Conservation (phyloP, 371 early-diverging fungal genomes). For the Nematocida sp. region DNA sequence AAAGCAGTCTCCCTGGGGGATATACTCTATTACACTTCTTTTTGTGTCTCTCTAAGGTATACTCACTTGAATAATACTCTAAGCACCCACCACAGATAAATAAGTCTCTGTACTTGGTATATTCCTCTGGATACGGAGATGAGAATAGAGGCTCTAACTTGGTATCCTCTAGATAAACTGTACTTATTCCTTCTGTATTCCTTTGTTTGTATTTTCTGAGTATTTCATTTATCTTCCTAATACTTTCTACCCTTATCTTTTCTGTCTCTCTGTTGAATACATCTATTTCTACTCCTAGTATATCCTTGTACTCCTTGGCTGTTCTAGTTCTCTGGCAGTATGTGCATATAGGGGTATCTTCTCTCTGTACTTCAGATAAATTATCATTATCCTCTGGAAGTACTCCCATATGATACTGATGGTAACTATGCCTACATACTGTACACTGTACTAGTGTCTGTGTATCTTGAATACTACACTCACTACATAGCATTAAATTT, state of each 20-base stretch:
- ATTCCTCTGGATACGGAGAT: conserved; percentile 45
- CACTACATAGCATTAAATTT: conserved; percentile 52
- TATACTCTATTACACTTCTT: conserved; percentile 33
- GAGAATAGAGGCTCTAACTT: conserved; percentile 26
- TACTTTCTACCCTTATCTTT: not conserved
- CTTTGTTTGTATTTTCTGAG: not conserved
- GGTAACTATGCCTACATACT: conserved; percentile 30
- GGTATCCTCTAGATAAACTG: conserved; percentile 29
- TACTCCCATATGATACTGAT: not conserved
- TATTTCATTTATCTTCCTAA: not conserved
- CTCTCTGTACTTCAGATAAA: not conserved
- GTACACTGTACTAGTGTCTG: conserved; percentile 14
- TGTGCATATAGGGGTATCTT: not conserved
- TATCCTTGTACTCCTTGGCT: not conserved
- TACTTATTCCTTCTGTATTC: conserved; percentile 18
- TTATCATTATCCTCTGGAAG: not conserved
- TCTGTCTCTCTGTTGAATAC: not conserved
- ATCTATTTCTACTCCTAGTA: not conserved
- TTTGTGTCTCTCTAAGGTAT: conserved; percentile 41
- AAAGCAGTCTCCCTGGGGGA: conserved; percentile 40
- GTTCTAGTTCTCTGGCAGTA: not conserved
- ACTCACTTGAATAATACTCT: conserved; percentile 21
- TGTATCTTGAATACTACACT: conserved; percentile 21
- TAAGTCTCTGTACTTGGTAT: not conserved
- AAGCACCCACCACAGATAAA: conserved; percentile 55